Evolutionary conservation across 2,329 filamentous ascomycete genomes (phyloP), one percentile per base, ranked within the genome.

Genomic region (Xylariales sp.): DNA sequence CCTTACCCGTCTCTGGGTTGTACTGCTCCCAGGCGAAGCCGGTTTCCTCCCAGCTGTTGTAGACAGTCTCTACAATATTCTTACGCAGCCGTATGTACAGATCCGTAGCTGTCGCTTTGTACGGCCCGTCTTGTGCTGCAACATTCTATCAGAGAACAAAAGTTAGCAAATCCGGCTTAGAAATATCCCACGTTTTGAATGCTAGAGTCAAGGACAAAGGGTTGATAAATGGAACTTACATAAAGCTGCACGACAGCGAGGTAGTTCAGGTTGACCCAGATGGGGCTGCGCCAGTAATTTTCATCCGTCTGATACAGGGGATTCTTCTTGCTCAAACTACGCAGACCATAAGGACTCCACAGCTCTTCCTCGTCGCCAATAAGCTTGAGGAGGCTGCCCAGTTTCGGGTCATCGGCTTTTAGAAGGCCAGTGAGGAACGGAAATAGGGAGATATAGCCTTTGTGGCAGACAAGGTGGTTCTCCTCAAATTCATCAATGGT

Each of bases 21-120:
- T 97, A 98, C 66, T 98, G 93, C 65, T 98, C 93, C 91, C 91
- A 98, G 0, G 91, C 93, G 59, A 97, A 97, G 14, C 91, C 91
- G 0, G 93, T 97, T 56, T 87, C 79, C 57, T 83, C 72, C 91
- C 91, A 98, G 59, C 82, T 83, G 41, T 82, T 76, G 67, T 85
- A 96, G 12, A 97, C 85, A 2, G 90, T 97, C 36, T 89, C 76
- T 31, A 97, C 85, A 11, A 98, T 67, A 56, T 95, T 97, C 60
- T 76, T 78, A 38, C 93, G 81, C 33, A 97, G 76, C 21, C 76
- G 69, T 13, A 69, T 79, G 67, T 95, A 97, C 42, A 95, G 70
- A 39, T 79, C 72, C n/a, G 67, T 68, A 7, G 90, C 88, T 47
- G 78, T 77, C 28, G 69, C 62, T 51, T 80, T 76, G 58, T 88